Conservation (phyloP, 345 rosid genomes). For the Sonneratia alba region DNA sequence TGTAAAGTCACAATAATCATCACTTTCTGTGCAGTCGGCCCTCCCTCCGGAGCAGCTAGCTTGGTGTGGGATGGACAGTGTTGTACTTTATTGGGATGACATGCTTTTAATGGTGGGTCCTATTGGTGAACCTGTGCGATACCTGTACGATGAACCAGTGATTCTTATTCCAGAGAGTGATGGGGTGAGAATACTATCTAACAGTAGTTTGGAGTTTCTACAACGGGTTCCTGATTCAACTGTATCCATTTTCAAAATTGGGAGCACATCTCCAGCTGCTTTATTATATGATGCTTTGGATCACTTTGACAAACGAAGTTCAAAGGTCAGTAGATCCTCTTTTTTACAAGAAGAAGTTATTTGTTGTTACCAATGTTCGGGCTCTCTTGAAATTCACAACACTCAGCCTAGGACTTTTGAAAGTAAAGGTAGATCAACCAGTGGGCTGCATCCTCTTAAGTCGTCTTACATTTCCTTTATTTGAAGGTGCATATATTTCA, state of each 20-base stretch:
- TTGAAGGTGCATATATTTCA: not conserved
- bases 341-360: not conserved
- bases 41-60: conserved; percentile 96
- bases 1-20: not conserved
- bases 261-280: conserved; percentile 95
- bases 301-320: conserved; percentile 92
- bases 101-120: conserved; percentile 94
- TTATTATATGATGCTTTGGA: conserved; percentile 87
- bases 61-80: conserved; percentile 96
- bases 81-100: conserved; percentile 91
- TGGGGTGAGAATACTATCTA: conserved; percentile 90
- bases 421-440: no score
- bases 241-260: conserved; percentile 84
- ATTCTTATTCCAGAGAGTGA: conserved; percentile 90
- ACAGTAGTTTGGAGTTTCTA: conserved; percentile 78
- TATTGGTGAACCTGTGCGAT: conserved; percentile 64
- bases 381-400: not conserved
- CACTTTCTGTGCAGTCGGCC: conserved; percentile 47
- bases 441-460: not conserved
- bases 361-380: not conserved
- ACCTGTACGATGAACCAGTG: conserved; percentile 78
- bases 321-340: conserved; percentile 41
- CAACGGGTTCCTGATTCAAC: conserved; percentile 97
- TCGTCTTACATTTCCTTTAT: not conserved
- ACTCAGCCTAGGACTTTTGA: not conserved